Base-by-base conservation (phyloP, 768 basidiomycete genomes). In the Russula sp. region DNA sequence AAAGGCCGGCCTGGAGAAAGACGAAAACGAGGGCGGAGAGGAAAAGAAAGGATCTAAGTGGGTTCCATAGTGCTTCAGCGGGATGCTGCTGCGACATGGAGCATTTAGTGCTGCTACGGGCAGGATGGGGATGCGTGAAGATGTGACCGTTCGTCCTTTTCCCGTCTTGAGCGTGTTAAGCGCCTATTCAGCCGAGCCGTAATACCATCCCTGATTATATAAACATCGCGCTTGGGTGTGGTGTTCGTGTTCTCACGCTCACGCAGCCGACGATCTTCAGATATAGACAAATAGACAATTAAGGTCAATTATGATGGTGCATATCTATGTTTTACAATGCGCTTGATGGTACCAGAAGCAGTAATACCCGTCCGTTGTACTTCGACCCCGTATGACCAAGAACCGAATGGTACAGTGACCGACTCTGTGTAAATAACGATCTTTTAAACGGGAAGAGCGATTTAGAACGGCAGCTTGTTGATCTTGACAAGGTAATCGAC, bases 1-100 rank as follows among this genome's bases (percentile, higher is more conserved):
- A 73, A 7, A 75, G 64, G 8, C 74, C 74, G 14, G 72, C 73
- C 59, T 75, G 73, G 36, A 71, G 65, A 59, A 75, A 75, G 49
- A 68, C 63, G 42, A 72, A 49, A 47, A 67, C 53, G 52, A 75
- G 61, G 35, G 65, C 68, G 14, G 65, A 58, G 39, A 72, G 35
- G 59, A 73, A 70, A 61, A 73, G 57, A 45, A 56, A 59, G 14
- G 60, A 59, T 54, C 45, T 65, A 53, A 50, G 58, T 0, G 56
- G 34, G 20, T 41, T 52, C 56, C 65, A 66, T 49, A 20, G 10
- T 10, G 13, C 5, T 22, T 65, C 46, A 38, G 47, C 10, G 35
- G 35, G 14, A 25, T 60, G 56, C 38, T 56, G 42, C 62, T 57
- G 56, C 39, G 65, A 60, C 65, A 66, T 66, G 60, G 49, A 41